A percentile compares a stretch with the other conserved stretches of the same genome.
These are phyloP conservation scores for Yamadazyma nakazawae DNA, from an alignment of 805 yeast species.

Conservation along the genomic window DNA sequence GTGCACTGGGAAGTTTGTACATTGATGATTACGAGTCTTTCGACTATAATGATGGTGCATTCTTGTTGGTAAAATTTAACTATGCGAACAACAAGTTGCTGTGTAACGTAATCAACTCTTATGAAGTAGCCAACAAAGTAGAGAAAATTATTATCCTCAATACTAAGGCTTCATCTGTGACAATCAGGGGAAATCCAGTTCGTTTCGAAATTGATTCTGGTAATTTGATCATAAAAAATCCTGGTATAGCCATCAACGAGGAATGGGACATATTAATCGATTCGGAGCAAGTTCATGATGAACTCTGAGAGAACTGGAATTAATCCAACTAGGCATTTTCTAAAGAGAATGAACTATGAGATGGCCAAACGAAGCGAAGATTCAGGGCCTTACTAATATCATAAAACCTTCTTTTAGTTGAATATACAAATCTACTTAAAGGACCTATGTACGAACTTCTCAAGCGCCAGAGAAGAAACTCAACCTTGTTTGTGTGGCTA, in stretches of 20 bases:
- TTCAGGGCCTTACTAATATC: too few species aligned
- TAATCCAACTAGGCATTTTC: too few species aligned
- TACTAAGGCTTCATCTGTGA: slow-evolving; percentile 18
- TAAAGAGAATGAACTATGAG: too few species aligned
- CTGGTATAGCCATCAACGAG: slow-evolving; percentile 42
- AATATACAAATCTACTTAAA: neutral
- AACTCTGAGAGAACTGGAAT: slow-evolving; percentile 14
- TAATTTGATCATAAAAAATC: slow-evolving; percentile 43
- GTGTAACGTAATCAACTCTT: neutral
- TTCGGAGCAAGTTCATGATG: slow-evolving; percentile 22
- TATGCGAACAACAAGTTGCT: slow-evolving; percentile 7
- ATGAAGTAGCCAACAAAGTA: slow-evolving; percentile 37
- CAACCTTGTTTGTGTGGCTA: slow-evolving; percentile 20
- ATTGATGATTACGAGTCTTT: slow-evolving; percentile 84
- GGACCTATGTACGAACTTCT: neutral
- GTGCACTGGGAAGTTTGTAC: slow-evolving; percentile 60
- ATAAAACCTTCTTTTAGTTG: too few species aligned
- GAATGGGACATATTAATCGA: slow-evolving; percentile 45
- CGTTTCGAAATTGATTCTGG: slow-evolving; percentile 11
- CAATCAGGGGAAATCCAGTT: slow-evolving; percentile 30
- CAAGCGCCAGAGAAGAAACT: neutral
- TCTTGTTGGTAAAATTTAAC: slow-evolving; percentile 39
- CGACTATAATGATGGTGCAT: slow-evolving; percentile 49
- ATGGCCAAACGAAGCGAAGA: too few species aligned
- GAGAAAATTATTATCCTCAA: slow-evolving; percentile 55